phyloP scores from a whole-genome alignment of 2,329 filamentous ascomycete species.

The Basipetospora chlamydospora region DNA sequence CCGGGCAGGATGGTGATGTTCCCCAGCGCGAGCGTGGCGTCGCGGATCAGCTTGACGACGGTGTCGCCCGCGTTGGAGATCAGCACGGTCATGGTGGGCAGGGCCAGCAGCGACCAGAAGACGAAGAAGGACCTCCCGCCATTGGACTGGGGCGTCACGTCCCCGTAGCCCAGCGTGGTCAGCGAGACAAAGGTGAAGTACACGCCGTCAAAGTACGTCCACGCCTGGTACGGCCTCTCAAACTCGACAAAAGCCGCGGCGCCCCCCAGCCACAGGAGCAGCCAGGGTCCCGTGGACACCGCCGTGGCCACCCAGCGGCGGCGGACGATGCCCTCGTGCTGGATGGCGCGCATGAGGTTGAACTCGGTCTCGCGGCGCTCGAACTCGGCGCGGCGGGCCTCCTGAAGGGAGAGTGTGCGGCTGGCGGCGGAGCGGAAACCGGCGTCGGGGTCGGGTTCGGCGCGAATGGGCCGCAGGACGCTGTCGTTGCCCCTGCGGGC shows the following conservation, averaged over 20 bases:
- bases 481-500: constrained; percentile 27
- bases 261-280: constrained; percentile 66
- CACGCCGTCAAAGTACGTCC: constrained; percentile 66
- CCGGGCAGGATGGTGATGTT: constrained; percentile 47
- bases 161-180: constrained; percentile 78
- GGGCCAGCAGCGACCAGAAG: constrained; percentile 76
- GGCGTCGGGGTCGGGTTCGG: constrained; percentile 5
- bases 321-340: constrained; percentile 46
- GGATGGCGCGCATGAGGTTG: constrained; percentile 67
- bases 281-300: constrained; percentile 53
- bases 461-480: constrained; percentile 33
- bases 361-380: constrained; percentile 58
- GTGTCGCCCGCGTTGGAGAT: constrained; percentile 77
- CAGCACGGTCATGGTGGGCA: constrained; percentile 79
- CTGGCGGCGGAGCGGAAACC: too few relatives aligned
- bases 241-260: constrained; percentile 54
- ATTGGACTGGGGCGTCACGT: constrained; percentile 62
- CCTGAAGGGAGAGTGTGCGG: neutral
- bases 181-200: constrained; percentile 80
- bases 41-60: constrained; percentile 48
- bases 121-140: constrained; percentile 76
- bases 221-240: constrained; percentile 38
- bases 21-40: constrained; percentile 40
- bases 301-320: constrained; percentile 62
- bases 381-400: constrained; percentile 22